phyloP scores from a whole-genome alignment of 106 monocot genomes.

The Dendrobium catenatum region DNA sequence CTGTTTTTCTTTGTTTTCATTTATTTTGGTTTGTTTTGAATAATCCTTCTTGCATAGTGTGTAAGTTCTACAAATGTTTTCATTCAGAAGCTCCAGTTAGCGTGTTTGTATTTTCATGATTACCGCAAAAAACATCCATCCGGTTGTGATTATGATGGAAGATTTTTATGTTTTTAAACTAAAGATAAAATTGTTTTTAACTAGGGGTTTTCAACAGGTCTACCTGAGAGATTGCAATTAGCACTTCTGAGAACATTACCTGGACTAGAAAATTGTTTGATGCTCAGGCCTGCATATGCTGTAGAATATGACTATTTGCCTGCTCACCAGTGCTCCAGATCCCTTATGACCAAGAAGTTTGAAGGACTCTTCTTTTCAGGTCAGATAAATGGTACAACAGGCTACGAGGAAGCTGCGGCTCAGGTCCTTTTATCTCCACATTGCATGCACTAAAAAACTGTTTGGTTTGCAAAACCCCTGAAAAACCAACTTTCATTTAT shows the following conservation, averaged over 20 bases:
- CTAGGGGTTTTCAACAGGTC: conserved; percentile 97
- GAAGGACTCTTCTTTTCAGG: conserved; percentile 97
- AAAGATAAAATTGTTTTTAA: conserved; percentile 10
- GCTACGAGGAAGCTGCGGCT: conserved; percentile 99
- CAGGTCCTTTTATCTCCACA: conserved; percentile 43
- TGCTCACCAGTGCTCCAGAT: conserved; percentile 89
- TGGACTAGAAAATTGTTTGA: conserved; percentile 89
- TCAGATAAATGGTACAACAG: conserved; percentile 98
- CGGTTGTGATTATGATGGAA: neutral
- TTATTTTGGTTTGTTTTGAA: neutral
- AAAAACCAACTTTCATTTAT: neutral
- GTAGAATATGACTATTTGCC: conserved; percentile 98
- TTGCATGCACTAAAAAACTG: neutral
- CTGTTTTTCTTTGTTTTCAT: neutral
- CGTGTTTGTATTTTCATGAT: neutral
- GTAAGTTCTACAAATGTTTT: neutral
- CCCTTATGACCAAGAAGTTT: conserved; percentile 94
- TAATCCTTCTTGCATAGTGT: neutral
- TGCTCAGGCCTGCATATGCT: conserved; percentile 96
- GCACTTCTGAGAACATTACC: conserved; percentile 85
- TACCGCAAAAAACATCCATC: neutral
- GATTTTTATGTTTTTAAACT: neutral
- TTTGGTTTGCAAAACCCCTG: neutral
- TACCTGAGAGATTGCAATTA: conserved; percentile 91
- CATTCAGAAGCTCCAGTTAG: neutral